Base-by-base conservation (phyloP, 371 early-diverging fungal species). In the Phascolomyces articulosus region DNA sequence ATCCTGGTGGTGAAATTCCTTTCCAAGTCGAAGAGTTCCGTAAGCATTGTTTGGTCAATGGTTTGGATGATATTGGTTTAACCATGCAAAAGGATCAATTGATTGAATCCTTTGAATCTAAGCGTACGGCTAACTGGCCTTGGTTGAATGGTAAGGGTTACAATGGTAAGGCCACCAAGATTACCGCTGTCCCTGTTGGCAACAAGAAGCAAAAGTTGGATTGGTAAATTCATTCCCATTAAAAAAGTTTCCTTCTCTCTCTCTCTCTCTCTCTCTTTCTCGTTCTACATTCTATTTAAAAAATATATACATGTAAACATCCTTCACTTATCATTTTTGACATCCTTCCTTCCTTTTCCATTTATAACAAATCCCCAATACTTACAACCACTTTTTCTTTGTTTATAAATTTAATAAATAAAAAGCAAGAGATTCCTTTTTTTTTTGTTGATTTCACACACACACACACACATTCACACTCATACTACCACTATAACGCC, bases 61-160 rank as follows among this genome's bases (percentile, higher is more conserved):
- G 90, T 26, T 66, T 90, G 68, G 90, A 90, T 69, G 90, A 90
- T 69, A 88, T 90, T 72, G 90, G 90, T 54, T 70, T 90, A 57
- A 90, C 90, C 4, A 68, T 90, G 82, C 85, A 85, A 66, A 90
- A 90, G 77, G 75, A 72, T 47, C 76, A 77, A 20, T 40, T 65
- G 62, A 88, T 90, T 60, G 67, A 63, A 8, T 60, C 66, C 21
- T 90, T 88, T 69, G 90, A 90, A 70, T 51, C 63, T 13, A 74
- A 77, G 67, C 74, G 87, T 60, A 79, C 78, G 15, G 41, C 54
- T 49, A 63, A 60, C 48, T 87, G 84, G 85, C 88, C 88, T 28
- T 90, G 90, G 90, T 72, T 90, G 63, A 79, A 90, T 74, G 89
- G 89, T 23, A 75, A 82, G 67, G 69, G 63, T 24, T 82, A 82